These are phyloP conservation scores for Allium cepa DNA, from an alignment of 106 monocot genomes.

Conservation along the genomic window DNA sequence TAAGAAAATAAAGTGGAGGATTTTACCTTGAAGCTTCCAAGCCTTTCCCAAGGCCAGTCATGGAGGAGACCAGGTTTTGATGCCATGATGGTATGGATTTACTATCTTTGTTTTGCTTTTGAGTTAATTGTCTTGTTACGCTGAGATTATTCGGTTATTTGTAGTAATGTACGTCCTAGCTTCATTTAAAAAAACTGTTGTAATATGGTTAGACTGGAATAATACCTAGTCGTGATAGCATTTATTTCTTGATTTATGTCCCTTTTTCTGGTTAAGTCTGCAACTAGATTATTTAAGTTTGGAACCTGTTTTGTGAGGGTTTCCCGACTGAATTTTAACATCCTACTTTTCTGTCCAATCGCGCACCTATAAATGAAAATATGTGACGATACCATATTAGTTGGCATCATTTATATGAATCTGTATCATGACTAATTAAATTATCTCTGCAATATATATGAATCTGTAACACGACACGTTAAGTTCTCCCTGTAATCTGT, in stretches of 20 bases:
- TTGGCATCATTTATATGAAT: no score
- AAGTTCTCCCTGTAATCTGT: no score
- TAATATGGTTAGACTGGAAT: neutral
- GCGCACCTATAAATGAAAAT: no score
- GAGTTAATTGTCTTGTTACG: neutral
- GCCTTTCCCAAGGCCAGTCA: slow-evolving; percentile 79
- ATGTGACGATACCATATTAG: no score
- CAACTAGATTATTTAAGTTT: neutral
- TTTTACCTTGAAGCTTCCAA: slow-evolving; percentile 67
- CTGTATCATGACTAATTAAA: no score
- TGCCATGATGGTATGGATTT: slow-evolving; percentile 28
- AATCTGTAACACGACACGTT: no score
- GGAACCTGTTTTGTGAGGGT: no score
- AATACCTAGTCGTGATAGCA: neutral
- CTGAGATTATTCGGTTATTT: neutral
- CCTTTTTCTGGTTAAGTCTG: neutral
- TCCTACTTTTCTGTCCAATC: no score
- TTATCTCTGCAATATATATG: no score
- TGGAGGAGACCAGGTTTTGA: slow-evolving; percentile 58
- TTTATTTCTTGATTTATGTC: neutral
- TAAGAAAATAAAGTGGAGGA: neutral
- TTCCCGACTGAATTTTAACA: no score
- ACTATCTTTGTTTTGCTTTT: neutral
- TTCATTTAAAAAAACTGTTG: slow-evolving; percentile 7
- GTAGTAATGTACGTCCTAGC: neutral